phyloP scores from a whole-genome alignment of 805 yeast genomes.

The Sugiyamaella floridensis region DNA sequence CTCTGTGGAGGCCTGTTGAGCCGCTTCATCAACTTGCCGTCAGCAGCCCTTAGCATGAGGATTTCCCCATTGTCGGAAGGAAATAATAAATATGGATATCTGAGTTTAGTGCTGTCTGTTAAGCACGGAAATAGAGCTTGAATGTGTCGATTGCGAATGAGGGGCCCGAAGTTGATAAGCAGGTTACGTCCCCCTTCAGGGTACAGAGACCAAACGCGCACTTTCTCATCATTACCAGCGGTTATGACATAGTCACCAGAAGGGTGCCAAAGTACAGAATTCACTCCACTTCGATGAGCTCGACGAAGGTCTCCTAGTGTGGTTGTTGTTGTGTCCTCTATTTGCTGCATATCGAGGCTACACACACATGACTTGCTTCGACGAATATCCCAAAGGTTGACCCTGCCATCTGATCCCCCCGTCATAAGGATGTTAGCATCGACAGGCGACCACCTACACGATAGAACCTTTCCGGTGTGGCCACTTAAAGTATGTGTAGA shows the following conservation, averaged over 20 bases:
- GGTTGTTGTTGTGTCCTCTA: constrained; percentile 28
- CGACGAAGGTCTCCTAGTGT: constrained; percentile 33
- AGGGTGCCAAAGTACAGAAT: constrained; percentile 71
- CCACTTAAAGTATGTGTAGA: constrained; percentile 66
- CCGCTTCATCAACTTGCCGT: constrained; percentile 58
- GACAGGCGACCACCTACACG: constrained; percentile 71
- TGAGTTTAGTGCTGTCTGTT: constrained; percentile 46
- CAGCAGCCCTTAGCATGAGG: constrained; percentile 47
- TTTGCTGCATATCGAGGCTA: constrained; percentile 51
- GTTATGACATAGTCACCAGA: constrained; percentile 56
- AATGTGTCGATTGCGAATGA: constrained; percentile 55
- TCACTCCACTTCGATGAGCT: constrained; percentile 74
- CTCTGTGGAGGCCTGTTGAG: constrained; percentile 39
- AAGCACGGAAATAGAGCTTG: constrained; percentile 53
- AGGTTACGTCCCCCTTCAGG: constrained; percentile 49
- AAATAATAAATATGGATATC: constrained; percentile 51
- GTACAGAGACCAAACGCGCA: constrained; percentile 68
- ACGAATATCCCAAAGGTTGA: constrained; percentile 81
- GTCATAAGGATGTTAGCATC: constrained; percentile 57
- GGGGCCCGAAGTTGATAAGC: constrained; percentile 69
- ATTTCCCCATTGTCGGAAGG: constrained; percentile 76
- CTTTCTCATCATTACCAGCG: constrained; percentile 73
- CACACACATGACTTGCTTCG: constrained; percentile 57
- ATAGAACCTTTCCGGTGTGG: constrained; percentile 48
- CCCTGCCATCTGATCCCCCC: constrained; percentile 77